Conservation (phyloP, 2,329 filamentous ascomycete genomes). For the Fusarium decemcellulare region DNA sequence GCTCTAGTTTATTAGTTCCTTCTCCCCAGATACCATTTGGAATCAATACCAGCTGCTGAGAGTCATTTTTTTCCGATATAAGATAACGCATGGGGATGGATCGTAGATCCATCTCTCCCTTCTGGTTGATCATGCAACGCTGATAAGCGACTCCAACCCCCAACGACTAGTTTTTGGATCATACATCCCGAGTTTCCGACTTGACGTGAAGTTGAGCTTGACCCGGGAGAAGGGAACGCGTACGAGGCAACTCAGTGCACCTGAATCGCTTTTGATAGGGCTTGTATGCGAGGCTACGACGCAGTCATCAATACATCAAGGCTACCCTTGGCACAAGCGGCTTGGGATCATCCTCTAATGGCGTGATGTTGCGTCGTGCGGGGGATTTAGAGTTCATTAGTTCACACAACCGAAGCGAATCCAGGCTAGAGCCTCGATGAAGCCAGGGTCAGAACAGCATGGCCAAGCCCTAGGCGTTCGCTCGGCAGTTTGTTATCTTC, state of each 20-base stretch:
- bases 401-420: not conserved
- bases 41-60: too few relatives aligned
- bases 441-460: not conserved
- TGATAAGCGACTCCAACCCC: not conserved
- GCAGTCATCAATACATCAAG: not conserved
- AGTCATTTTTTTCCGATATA: too few relatives aligned
- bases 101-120: too few relatives aligned
- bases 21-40: too few relatives aligned
- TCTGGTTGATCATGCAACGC: not conserved
- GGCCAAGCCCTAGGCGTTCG: not conserved
- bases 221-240: not conserved
- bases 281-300: not conserved
- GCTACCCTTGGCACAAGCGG: not conserved
- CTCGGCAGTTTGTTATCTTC: conserved; percentile 11
- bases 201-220: not conserved
- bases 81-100: too few relatives aligned
- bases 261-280: not conserved
- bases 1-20: too few relatives aligned
- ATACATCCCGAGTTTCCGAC: not conserved
- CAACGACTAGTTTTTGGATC: not conserved
- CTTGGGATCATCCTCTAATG: not conserved
- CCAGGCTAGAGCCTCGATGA: not conserved
- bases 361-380: conserved; percentile 8
- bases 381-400: conserved; percentile 12
- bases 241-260: not conserved